Evolutionary conservation across 2,329 filamentous ascomycete species (phyloP).

Genomic region (Aphanoascus verrucosus): DNA sequence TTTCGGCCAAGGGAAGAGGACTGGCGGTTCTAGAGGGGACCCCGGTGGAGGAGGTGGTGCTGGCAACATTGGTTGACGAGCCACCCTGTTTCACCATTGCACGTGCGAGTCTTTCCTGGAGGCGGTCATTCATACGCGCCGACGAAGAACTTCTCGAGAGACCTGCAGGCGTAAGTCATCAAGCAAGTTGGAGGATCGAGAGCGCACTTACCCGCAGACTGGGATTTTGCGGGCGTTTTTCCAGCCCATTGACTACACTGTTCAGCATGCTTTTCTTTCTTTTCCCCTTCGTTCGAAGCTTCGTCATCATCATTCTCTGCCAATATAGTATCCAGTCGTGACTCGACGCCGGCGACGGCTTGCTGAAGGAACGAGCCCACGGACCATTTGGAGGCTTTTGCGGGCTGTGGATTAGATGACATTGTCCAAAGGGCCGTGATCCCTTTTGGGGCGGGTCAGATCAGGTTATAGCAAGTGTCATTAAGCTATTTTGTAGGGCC

Average conservation of each 20-base stretch:
- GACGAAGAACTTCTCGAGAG: constrained; percentile 56
- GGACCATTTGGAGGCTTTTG: constrained; percentile 54
- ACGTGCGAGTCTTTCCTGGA: constrained; percentile 82
- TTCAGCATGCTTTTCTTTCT: constrained; percentile 28
- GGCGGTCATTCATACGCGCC: constrained; percentile 61
- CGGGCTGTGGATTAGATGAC: constrained; percentile 12
- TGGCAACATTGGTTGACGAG: constrained; percentile 36
- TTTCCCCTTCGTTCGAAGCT: constrained; percentile 20
- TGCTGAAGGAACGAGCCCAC: constrained; percentile 63
- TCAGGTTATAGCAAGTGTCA: neutral
- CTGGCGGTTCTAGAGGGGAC: constrained; percentile 45
- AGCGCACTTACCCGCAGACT: constrained; percentile 23
- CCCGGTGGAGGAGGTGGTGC: constrained; percentile 40
- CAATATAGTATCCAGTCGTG: constrained; percentile 80
- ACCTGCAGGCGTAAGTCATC: constrained; percentile 24
- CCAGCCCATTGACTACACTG: constrained; percentile 23
- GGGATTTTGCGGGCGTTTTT: constrained; percentile 19
- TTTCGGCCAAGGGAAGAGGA: constrained; percentile 36
- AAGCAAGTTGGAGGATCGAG: neutral
- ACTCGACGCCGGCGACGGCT: constrained; percentile 88
- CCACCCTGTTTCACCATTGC: constrained; percentile 65
- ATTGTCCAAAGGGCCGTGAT: neutral
- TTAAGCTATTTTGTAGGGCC: neutral
- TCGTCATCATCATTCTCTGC: constrained; percentile 57
- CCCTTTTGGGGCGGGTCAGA: neutral